Conservation (phyloP, 1,284 basidiomycete genomes). For the Pterulicium gracile region DNA sequence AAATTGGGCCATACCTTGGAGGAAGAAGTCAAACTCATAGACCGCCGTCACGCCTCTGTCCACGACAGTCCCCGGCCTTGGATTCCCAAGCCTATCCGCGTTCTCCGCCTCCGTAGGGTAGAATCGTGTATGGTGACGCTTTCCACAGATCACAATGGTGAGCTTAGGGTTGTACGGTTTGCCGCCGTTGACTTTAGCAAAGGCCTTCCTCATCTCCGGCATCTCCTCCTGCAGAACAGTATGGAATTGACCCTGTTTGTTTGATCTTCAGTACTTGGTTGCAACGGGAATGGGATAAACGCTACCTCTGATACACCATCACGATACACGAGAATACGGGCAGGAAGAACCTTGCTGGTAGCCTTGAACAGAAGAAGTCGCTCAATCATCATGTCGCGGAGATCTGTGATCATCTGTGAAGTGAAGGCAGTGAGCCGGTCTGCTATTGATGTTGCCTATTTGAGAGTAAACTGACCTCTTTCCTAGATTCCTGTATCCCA, state of each 20-base stretch:
- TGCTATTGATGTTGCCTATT: neutral
- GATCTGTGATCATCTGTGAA: conserved; percentile 59
- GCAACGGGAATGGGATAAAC: too few species aligned
- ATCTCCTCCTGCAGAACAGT: conserved; percentile 48
- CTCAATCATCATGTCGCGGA: conserved; percentile 57
- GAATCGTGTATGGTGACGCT: conserved; percentile 63
- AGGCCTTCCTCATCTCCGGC: conserved; percentile 43
- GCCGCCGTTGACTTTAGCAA: conserved; percentile 34
- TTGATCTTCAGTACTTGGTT: too few species aligned
- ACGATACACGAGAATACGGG: conserved; percentile 59
- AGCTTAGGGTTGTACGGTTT: conserved; percentile 46
- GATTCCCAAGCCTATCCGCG: conserved; percentile 58
- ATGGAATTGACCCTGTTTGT: conserved; percentile 51
- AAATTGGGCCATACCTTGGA: conserved; percentile 43
- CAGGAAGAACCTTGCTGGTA: conserved; percentile 42
- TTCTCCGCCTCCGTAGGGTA: conserved; percentile 37
- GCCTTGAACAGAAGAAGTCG: conserved; percentile 46
- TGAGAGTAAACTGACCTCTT: conserved; percentile 18
- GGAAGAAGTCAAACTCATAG: conserved; percentile 69
- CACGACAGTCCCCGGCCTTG: conserved; percentile 62
- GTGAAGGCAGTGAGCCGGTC: too few species aligned
- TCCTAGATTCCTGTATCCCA: conserved; percentile 39
- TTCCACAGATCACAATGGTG: conserved; percentile 68
- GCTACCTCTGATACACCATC: conserved; percentile 36
- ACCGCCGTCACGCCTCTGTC: conserved; percentile 61